A percentile compares a stretch with the other conserved stretches of the same genome.
phyloP scores from a whole-genome alignment of 371 early-diverging fungal species.

The Circinella minor region DNA sequence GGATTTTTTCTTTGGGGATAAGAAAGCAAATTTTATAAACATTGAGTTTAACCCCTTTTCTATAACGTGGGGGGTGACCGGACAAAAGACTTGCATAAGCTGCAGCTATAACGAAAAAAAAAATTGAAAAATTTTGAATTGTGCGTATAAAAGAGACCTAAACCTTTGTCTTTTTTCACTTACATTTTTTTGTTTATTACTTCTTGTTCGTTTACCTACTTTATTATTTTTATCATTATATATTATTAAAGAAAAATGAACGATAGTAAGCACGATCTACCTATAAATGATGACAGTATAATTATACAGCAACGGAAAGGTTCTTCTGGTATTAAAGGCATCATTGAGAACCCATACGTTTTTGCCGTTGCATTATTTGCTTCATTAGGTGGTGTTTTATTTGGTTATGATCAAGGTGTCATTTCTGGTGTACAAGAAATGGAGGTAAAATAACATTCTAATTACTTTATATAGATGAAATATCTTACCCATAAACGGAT shows the following conservation, averaged over 20 bases:
- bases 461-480: no score
- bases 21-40: background rate
- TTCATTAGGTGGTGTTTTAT: constrained; percentile 49
- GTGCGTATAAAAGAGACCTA: background rate
- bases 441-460: constrained; percentile 23
- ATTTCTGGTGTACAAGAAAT: constrained; percentile 52
- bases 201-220: background rate
- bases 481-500: background rate
- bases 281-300: constrained; percentile 1
- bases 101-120: no score
- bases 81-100: no score
- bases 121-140: no score
- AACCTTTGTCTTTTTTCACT: background rate
- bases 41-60: no score
- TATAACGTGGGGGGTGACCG: no score
- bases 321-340: constrained; percentile 30
- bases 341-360: constrained; percentile 47
- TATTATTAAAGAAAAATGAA: background rate
- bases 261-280: constrained; percentile 5
- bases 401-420: constrained; percentile 57
- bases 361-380: constrained; percentile 49
- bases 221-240: background rate
- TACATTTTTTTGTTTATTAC: background rate
- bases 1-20: background rate
- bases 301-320: constrained; percentile 16